Base-by-base conservation (phyloP, 768 basidiomycete species). In the Mycena venus region DNA sequence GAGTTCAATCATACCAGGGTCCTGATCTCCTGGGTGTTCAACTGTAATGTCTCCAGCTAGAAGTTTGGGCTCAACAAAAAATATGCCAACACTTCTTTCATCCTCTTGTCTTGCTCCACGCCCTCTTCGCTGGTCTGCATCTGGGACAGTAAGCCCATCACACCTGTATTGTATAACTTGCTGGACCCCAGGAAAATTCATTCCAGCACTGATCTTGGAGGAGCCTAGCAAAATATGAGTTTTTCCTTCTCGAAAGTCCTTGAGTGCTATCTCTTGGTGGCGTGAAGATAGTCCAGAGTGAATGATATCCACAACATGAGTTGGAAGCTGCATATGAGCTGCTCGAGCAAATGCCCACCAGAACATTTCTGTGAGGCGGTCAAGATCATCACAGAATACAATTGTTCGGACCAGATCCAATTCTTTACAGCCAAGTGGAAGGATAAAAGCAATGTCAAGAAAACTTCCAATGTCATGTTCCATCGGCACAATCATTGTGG, bases 311-410 rank as follows among this genome's bases (percentile, higher is more conserved):
- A 79, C 47, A 7, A 71, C 61, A 55, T 42, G 25, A 6, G 59
- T 34, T 6, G 77, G 75, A 9, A 80, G 58, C 0, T 47, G 38
- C 36, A 75, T 62, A 1, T 72, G 34, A n/a, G 51, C 44, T 11
- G 74, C 66, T 4, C 72, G 61, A 1, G 31, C 53, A 23, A 64
- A 70, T 29, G 71, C 74, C 74, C 74, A 79, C 78, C 78, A 79
- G 69, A 77, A 80, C 75, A 79, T 77, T 19, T 66, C 36, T 7
- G 78, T 80, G 0, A 80, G 70, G 60, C n/a, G n/a, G n/a, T n/a
- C n/a, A n/a, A n/a, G n/a, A n/a, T n/a, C n/a, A n/a, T n/a, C n/a
- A n/a, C n/a, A n/a, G n/a, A n/a, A n/a, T n/a, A n/a, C n/a, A n/a
- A n/a, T n/a, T n/a, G n/a, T n/a, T n/a, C n/a, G n/a, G 7, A 65